phyloP scores from a whole-genome alignment of 73 alveolate genomes.

The Effrenium voratum region DNA sequence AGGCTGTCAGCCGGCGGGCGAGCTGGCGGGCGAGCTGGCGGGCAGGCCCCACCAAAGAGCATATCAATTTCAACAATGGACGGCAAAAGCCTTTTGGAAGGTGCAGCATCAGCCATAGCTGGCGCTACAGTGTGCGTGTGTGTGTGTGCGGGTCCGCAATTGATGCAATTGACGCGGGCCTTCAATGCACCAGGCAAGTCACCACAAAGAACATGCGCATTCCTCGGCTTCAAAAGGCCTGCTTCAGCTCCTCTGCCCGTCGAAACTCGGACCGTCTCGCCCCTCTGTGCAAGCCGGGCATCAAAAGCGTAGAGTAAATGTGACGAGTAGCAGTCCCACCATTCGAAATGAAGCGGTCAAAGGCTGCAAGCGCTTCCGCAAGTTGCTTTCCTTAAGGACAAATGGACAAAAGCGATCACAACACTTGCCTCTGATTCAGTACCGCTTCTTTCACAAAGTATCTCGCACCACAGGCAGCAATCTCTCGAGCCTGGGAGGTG shows the following conservation, averaged over 20 bases:
- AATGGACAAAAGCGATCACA: not conserved
- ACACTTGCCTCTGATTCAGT: not conserved
- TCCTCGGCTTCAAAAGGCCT: too few species aligned
- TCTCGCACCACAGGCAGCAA: constrained; percentile 59
- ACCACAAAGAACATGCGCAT: constrained; percentile 84
- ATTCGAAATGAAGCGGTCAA: constrained; percentile 34
- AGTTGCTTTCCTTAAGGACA: constrained; percentile 63
- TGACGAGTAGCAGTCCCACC: constrained; percentile 64
- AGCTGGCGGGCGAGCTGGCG: too few species aligned
- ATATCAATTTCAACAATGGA: too few species aligned
- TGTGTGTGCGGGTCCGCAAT: too few species aligned
- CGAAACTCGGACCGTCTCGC: too few species aligned
- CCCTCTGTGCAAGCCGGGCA: not conserved
- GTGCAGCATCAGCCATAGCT: too few species aligned
- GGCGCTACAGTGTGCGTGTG: too few species aligned
- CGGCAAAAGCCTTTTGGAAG: too few species aligned
- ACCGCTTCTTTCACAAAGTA: not conserved
- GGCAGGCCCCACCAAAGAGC: too few species aligned
- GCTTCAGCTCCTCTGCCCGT: not conserved
- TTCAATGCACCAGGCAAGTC: constrained; percentile 48
- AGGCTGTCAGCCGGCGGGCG: too few species aligned
- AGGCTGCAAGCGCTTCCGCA: constrained; percentile 14
- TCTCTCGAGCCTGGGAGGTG: constrained; percentile 35
- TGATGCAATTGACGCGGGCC: too few species aligned
- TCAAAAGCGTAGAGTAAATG: constrained; percentile 16